phyloP scores from a whole-genome alignment of 139 green algal genomes.

The Chlamydomonas incerta region DNA sequence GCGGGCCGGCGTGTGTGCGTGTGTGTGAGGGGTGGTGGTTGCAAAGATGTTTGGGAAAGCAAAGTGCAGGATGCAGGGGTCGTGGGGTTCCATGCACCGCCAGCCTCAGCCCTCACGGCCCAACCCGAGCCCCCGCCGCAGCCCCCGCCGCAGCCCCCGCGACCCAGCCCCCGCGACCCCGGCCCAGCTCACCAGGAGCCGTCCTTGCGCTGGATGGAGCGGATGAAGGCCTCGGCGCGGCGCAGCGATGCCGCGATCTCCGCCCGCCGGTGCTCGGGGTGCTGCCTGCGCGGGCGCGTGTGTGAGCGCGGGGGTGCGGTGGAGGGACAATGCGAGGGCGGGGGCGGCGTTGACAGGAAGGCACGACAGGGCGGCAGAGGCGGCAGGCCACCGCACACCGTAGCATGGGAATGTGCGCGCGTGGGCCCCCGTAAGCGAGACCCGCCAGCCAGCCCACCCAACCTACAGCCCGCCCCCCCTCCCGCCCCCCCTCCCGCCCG shows the following conservation, averaged over 20 bases:
- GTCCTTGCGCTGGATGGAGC: constrained; percentile 85
- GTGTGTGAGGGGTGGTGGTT: not conserved
- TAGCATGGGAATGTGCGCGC: no score
- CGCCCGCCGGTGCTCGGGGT: constrained; percentile 58
- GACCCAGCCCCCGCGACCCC: not conserved
- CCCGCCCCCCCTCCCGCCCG: not conserved
- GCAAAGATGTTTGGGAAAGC: not conserved
- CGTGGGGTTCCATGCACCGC: no score
- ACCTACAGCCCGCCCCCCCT: not conserved
- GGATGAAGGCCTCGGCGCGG: constrained; percentile 73
- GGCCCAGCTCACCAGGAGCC: constrained; percentile 79
- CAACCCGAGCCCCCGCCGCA: no score
- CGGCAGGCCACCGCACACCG: no score
- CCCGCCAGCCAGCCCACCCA: not conserved
- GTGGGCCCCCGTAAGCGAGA: no score
- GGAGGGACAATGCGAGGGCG: not conserved
- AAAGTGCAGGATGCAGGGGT: no score
- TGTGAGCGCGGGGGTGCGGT: not conserved
- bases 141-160: not conserved
- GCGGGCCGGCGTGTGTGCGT: not conserved
- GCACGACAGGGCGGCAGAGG: no score
- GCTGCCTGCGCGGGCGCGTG: constrained; percentile 2
- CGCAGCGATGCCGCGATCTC: constrained; percentile 16
- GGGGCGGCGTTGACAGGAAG: no score
- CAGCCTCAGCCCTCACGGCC: no score